Evolutionary conservation across 2,329 filamentous ascomycete genomes (phyloP), one percentile per base, ranked within the genome.

Genomic region (Cyphellophora attinorum): DNA sequence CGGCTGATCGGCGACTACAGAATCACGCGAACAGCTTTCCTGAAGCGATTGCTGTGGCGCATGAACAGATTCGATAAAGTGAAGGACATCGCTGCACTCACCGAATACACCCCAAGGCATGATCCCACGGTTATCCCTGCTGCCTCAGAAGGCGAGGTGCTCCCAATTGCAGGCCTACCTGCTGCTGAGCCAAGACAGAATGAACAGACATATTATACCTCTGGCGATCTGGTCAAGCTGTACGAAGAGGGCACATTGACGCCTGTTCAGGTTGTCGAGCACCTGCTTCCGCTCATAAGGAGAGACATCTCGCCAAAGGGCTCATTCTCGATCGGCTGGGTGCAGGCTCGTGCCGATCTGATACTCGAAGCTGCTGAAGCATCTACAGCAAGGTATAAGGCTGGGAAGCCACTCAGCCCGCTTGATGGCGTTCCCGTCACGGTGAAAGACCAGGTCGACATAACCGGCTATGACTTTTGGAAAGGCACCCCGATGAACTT

Each of bases 361-460:
- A 72, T 82, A 1, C 65, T 77, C 4, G 69, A 71, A 21, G 79
- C 84, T 1, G 85, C 86, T 0, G 69, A 69, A 47, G 81, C 72
- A 5, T 91, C 85, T 1, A 81, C 85, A 0, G 65, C 73, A 51
- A 68, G 86, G 29, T 93, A 81, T 57, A 73, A 74, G 38, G 62
- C 68, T 11, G 81, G 82, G 0, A 68, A 69, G 41, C 69, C 77
- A 1, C 56, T 85, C 11, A 70, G 83, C 10, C 61, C 83, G 4
- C 62, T 93, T 5, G 86, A 94, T 50, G 86, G 86, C 10, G 75
- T 93, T 1, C 86, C 85, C 0, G 72, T 93, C 31, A 81, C 79
- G 0, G 74, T 91, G 48, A 93, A 94, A 60, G 85, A 93, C 51
- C 85, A 93, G 51, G 69, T 79, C 11, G 69, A 80, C 44, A 64